phyloP scores from a whole-genome alignment of 176 grass and related monocot species.

The Microstegium vimineum region DNA sequence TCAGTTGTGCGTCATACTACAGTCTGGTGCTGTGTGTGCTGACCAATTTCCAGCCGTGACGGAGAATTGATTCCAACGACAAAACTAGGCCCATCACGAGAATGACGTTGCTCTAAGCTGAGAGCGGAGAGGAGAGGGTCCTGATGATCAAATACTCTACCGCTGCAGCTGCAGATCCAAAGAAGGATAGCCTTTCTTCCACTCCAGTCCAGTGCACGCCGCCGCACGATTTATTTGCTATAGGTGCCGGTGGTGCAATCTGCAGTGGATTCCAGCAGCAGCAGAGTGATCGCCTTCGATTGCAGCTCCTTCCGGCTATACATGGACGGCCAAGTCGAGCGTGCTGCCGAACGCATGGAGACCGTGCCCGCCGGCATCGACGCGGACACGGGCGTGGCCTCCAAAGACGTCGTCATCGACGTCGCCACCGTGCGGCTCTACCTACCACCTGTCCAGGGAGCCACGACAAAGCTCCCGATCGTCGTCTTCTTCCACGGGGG shows the following conservation, averaged over 20 bases:
- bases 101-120: not conserved
- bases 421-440: constrained; percentile 18
- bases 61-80: not conserved
- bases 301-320: constrained; percentile 8
- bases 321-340: constrained; percentile 33
- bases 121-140: too few relatives aligned
- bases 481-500: constrained; percentile 69
- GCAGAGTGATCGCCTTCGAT: constrained; percentile 13
- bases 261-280: constrained; percentile 18
- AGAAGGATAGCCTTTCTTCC: not conserved
- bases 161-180: not conserved
- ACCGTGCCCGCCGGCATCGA: constrained; percentile 31
- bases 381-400: constrained; percentile 30
- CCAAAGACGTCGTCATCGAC: constrained; percentile 38
- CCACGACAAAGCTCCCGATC: constrained; percentile 22
- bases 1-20: too few relatives aligned
- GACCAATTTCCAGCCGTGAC: not conserved
- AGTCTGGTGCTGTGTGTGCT: too few relatives aligned
- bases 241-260: not conserved
- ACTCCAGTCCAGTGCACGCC: not conserved
- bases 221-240: not conserved
- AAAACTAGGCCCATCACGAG: not conserved
- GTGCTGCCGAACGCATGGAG: not conserved
- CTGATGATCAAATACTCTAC: not conserved
- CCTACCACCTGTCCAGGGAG: not conserved